Percentiles rank a stretch among this genome's conserved stretches.
phyloP scores from a whole-genome alignment of 2,329 filamentous ascomycete genomes.

The Calonectria pteridis region DNA sequence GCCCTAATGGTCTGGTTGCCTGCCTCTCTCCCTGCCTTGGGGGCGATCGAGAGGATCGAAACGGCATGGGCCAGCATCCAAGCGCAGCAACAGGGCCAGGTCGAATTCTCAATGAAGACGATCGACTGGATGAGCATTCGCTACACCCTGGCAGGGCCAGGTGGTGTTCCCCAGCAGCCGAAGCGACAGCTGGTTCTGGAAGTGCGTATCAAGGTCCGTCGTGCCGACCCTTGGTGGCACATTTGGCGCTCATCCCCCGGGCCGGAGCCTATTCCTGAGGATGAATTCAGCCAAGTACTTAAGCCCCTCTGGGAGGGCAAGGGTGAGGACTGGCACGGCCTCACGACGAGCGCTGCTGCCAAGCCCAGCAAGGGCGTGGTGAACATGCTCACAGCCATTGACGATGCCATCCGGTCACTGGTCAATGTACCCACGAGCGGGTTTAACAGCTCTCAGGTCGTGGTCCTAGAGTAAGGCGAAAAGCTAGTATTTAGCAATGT shows the following conservation, averaged over 20 bases:
- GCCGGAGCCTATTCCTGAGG: constrained; percentile 37
- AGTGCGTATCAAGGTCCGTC: constrained; percentile 62
- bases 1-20: constrained; percentile 67
- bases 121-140: constrained; percentile 70
- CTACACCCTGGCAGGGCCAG: constrained; percentile 58
- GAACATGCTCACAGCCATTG: constrained; percentile 61
- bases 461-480: constrained; percentile 38
- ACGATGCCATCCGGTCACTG: constrained; percentile 59
- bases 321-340: constrained; percentile 62
- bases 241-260: constrained; percentile 53
- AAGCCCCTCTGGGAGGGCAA: constrained; percentile 59
- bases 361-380: constrained; percentile 55
- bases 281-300: constrained; percentile 55
- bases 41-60: constrained; percentile 72
- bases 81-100: constrained; percentile 57
- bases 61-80: constrained; percentile 60
- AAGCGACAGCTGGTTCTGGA: constrained; percentile 62
- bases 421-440: constrained; percentile 23
- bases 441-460: constrained; percentile 27
- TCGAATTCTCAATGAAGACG: constrained; percentile 65
- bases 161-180: constrained; percentile 39
- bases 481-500: constrained; percentile 9
- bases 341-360: constrained; percentile 61
- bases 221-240: constrained; percentile 65
- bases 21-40: constrained; percentile 74